Conservation (phyloP, 768 basidiomycete species). For the Multifurca ochricompacta region DNA sequence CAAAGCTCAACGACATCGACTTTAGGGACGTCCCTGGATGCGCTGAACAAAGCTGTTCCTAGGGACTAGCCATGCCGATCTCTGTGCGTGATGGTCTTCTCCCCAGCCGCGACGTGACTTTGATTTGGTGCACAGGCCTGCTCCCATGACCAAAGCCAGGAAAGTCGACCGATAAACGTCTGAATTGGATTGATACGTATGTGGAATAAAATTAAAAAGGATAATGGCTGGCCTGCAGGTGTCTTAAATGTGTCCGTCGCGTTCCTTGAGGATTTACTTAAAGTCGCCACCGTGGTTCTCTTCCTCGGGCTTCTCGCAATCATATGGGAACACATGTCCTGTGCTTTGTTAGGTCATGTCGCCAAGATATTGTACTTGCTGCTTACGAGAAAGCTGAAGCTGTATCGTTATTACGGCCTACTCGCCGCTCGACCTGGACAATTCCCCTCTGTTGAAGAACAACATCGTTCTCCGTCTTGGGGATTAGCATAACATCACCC, state of each 20-base stretch:
- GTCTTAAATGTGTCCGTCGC: slow-evolving; percentile 67
- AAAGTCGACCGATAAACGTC: slow-evolving; percentile 47
- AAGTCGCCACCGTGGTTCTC: slow-evolving; percentile 48
- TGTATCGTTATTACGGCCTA: slow-evolving; percentile 71
- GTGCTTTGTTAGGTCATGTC: slow-evolving; percentile 40
- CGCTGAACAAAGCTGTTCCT: slow-evolving; percentile 64
- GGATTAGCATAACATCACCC: slow-evolving; percentile 46
- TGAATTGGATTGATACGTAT: slow-evolving; percentile 68
- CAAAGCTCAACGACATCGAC: slow-evolving; percentile 58
- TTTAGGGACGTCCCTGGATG: slow-evolving; percentile 50
- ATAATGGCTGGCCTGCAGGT: slow-evolving; percentile 28
- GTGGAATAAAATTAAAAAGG: slow-evolving; percentile 69
- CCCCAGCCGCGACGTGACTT: neutral
- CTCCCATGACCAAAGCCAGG: slow-evolving; percentile 54
- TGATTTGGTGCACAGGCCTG: slow-evolving; percentile 62
- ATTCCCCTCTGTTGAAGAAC: slow-evolving; percentile 59
- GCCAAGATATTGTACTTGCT: slow-evolving; percentile 56
- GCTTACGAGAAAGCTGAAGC: slow-evolving; percentile 53
- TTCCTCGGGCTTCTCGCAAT: too few relatives aligned
- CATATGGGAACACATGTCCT: neutral
- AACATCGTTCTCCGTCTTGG: slow-evolving; percentile 55
- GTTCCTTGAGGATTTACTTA: slow-evolving; percentile 54
- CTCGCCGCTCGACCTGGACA: slow-evolving; percentile 69
- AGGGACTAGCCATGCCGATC: slow-evolving; percentile 69
- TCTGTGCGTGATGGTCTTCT: slow-evolving; percentile 40